phyloP scores from a whole-genome alignment of 2,329 filamentous ascomycete genomes.

The Clathrospora elynae region DNA sequence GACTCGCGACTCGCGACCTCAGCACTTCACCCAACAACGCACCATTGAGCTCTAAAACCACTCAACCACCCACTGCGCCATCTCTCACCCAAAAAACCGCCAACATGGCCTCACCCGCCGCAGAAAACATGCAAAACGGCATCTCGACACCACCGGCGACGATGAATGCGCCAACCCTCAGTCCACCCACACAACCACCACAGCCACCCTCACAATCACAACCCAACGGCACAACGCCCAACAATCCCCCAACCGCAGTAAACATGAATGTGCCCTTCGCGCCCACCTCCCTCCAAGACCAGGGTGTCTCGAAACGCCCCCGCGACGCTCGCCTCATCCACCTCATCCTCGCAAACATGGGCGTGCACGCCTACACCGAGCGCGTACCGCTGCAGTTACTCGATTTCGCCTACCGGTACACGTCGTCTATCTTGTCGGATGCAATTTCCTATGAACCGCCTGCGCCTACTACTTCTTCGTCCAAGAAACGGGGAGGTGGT shows the following conservation, averaged over 20 bases:
- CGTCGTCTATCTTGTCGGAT: conserved; percentile 71
- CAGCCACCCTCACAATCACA: conserved; percentile 22
- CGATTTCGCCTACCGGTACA: conserved; percentile 85
- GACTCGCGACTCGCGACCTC: not conserved
- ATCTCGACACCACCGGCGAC: conserved; percentile 48
- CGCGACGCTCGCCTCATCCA: conserved; percentile 81
- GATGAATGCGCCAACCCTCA: conserved; percentile 37
- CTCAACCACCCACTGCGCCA: no score
- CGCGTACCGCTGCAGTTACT: conserved; percentile 82
- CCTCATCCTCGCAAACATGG: conserved; percentile 77
- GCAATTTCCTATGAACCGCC: conserved; percentile 49
- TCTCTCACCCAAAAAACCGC: conserved; percentile 4
- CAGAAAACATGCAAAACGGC: conserved; percentile 44
- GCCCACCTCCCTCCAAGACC: conserved; percentile 41
- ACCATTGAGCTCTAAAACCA: no score
- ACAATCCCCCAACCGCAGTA: conserved; percentile 11
- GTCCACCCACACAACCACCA: conserved; percentile 37
- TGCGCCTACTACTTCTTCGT: conserved; percentile 5
- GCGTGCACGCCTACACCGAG: conserved; percentile 78
- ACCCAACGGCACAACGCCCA: conserved; percentile 24
- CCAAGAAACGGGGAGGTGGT: conserved; percentile 34
- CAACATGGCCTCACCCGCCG: conserved; percentile 47
- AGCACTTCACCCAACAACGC: conserved; percentile 6
- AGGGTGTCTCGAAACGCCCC: conserved; percentile 58
- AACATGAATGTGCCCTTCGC: conserved; percentile 37